Evolutionary conservation across 2,329 filamentous ascomycete genomes (phyloP), one percentile per base, ranked within the genome.

Genomic region (Phialophora tarda): DNA sequence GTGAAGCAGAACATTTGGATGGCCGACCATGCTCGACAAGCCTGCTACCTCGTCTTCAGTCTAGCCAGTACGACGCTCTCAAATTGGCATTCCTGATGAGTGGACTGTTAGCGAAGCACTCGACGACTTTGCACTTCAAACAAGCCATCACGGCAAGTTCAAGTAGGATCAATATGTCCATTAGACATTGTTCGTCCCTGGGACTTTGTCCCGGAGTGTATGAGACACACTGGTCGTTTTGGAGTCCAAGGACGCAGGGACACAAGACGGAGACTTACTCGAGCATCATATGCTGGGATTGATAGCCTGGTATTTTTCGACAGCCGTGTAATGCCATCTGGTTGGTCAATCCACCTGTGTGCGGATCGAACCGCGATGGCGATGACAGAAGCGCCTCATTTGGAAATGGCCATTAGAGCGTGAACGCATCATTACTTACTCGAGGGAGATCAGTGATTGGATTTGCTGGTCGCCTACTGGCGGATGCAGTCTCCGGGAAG

Each of bases 391-490:
- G 48, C 7, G 48, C 14, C 26, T 28, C 21, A 24, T 12, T 12
- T 53, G 48, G 48, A 28, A 24, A 28, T 53, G 14, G 48, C 48
- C 26, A 28, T 17, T 17, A 17, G 26, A 32, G 28, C 28, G 28
- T 30, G 23, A 21, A 55, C 12, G 28, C 11, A 55, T 55, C 28
- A 34, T 55, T n/a, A 55, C 53, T 55, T 55, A 55, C 53, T 55
- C 28, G 53, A 55, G 14, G n/a, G n/a, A 32, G 28, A 24, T 26
- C 24, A 34, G 53, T n/a, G 53, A 55, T 17, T 34, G 53, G 53
- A n/a, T n/a, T 53, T 55, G 53, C 26, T 30, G 53, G 28, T 28
- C 11, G 53, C 53, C 24, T 44, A 7, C 26, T 26, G 23, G 28
- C 28, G 53, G 53, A 55, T 12, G 48, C 8, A 55, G 53, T 55